phyloP scores from a whole-genome alignment of 495 filamentous ascomycete species.

The Penicillium turbatum region DNA sequence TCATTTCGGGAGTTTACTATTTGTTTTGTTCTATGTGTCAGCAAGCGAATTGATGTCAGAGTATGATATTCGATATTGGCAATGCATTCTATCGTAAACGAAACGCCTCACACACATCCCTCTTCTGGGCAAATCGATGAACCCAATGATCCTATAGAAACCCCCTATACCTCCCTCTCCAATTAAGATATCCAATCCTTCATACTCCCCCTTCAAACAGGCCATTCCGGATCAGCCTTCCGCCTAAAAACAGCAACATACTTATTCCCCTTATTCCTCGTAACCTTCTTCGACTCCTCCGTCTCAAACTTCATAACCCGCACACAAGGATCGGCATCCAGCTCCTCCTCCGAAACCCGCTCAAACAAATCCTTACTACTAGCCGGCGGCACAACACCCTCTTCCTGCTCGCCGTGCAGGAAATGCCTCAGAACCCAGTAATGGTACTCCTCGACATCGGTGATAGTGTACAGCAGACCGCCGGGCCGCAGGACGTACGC shows the following conservation, averaged over 20 bases:
- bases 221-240: constrained; percentile 74
- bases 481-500: constrained; percentile 80
- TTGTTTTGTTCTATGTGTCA: constrained; percentile 1
- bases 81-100: constrained; percentile 17
- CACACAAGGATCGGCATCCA: constrained; percentile 71
- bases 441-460: constrained; percentile 92
- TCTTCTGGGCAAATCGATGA: constrained; percentile 5
- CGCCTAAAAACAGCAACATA: constrained; percentile 82
- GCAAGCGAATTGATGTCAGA: constrained; percentile 10
- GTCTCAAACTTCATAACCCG: constrained; percentile 79
- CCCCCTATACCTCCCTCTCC: not conserved
- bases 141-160: not conserved
- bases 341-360: constrained; percentile 54
- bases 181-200: not conserved
- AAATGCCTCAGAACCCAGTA: constrained; percentile 90
- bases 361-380: constrained; percentile 55
- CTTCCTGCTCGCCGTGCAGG: constrained; percentile 34
- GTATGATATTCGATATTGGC: constrained; percentile 8
- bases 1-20: constrained; percentile 1
- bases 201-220: constrained; percentile 17
- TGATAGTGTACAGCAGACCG: constrained; percentile 90
- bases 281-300: constrained; percentile 96
- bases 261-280: constrained; percentile 81
- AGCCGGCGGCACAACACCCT: constrained; percentile 26
- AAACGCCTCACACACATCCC: constrained; percentile 16